These are phyloP conservation scores for Neoboletus magnificus DNA, from an alignment of 768 basidiomycete genomes.

Conservation along the genomic window DNA sequence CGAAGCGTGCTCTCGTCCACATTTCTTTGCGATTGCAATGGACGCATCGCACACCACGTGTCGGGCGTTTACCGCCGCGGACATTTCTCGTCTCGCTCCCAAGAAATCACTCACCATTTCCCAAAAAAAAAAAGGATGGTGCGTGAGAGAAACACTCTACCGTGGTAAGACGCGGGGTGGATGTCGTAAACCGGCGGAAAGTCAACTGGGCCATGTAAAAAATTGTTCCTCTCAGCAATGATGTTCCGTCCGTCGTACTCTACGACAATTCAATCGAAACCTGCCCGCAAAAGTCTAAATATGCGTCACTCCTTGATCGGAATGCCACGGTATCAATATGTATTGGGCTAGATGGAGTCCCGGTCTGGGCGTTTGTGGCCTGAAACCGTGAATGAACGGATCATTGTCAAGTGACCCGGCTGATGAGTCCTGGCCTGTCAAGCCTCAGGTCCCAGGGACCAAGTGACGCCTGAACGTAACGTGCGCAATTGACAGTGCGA, in stretches of 20 bases:
- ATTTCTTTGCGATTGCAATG: not conserved
- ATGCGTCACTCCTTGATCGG: conserved; percentile 18
- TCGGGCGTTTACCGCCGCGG: conserved; percentile 11
- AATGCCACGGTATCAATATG: not conserved
- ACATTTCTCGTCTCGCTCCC: conserved; percentile 2
- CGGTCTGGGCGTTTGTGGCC: not conserved
- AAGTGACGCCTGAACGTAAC: not conserved
- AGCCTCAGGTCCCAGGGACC: not conserved
- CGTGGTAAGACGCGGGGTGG: not conserved
- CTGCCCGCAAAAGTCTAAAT: conserved; percentile 16
- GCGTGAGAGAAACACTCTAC: not conserved
- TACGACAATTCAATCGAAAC: not conserved
- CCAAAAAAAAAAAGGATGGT: not conserved
- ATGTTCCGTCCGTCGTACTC: not conserved
- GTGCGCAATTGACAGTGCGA: not conserved
- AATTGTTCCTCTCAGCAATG: not conserved
- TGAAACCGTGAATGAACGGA: conserved; percentile 7
- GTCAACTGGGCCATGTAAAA: not conserved
- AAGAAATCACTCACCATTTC: not conserved
- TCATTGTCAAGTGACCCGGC: conserved; percentile 6
- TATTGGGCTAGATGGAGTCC: not conserved
- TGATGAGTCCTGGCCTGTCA: not conserved
- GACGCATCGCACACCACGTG: not conserved
- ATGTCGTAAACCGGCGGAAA: not conserved
- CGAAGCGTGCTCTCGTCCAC: conserved; percentile 2